phyloP scores from a whole-genome alignment of 2,329 filamentous ascomycete species.

The Alternaria rosae region DNA sequence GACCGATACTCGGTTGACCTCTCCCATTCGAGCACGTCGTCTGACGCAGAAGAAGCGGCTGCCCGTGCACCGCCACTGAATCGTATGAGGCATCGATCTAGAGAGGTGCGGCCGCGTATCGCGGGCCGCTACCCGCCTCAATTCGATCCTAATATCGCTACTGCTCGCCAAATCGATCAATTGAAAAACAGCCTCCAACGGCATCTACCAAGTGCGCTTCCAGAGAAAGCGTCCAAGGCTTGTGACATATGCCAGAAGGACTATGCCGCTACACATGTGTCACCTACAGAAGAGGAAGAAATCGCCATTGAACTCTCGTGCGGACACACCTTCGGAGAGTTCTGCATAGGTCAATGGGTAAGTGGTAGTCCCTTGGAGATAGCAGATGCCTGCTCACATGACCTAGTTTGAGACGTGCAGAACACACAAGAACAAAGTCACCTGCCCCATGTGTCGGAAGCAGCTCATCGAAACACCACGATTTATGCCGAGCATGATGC shows the following conservation, averaged over 20 bases:
- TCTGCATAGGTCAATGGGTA: conserved; percentile 46
- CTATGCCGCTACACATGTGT: conserved; percentile 36
- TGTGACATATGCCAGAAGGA: conserved; percentile 51
- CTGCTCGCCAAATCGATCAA: conserved; percentile 35
- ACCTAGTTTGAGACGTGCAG: conserved; percentile 39
- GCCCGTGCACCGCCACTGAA: conserved; percentile 29
- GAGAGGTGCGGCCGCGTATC: conserved; percentile 26
- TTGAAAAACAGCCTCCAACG: conserved; percentile 39
- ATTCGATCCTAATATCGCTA: conserved; percentile 36
- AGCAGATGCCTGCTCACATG: conserved; percentile 1
- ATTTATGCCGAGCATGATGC: conserved; percentile 16
- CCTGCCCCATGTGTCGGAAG: conserved; percentile 49
- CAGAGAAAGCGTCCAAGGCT: conserved; percentile 29
- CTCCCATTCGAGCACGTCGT: conserved; percentile 26
- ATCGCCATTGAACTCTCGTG: conserved; percentile 45
- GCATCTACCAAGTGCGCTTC: conserved; percentile 35
- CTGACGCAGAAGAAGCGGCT: conserved; percentile 37
- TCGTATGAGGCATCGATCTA: conserved; percentile 22
- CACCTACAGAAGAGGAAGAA: conserved; percentile 42
- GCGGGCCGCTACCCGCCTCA: conserved; percentile 11
- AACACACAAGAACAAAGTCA: conserved; percentile 47
- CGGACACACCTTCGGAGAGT: conserved; percentile 47
- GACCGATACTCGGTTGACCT: conserved; percentile 41
- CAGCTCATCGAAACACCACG: conserved; percentile 36
- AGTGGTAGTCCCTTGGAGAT: neutral